Evolutionary conservation across 2,329 filamentous ascomycete species (phyloP).

Genomic region (Karstenula rhodostoma): DNA sequence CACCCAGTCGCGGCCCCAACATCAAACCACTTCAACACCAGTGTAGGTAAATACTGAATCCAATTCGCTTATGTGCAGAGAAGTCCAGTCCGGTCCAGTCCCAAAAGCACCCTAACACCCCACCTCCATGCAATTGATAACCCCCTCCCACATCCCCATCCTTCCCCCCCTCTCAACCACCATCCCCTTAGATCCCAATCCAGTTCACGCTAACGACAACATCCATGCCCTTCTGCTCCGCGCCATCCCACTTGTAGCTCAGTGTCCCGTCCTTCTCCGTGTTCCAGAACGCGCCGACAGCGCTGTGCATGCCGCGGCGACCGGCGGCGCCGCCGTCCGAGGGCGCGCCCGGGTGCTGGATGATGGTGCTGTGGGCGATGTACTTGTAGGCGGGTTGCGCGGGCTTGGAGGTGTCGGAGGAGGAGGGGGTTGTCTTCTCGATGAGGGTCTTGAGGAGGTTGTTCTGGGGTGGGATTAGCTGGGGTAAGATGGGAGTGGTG

Average conservation of each 20-base stretch:
- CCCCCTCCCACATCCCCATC: neutral
- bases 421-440: slow-evolving; percentile 70
- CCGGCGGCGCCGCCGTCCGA: slow-evolving; percentile 70
- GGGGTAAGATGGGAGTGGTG: neutral
- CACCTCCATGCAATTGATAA: neutral
- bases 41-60: neutral
- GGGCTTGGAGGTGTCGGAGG: slow-evolving; percentile 62
- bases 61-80: slow-evolving; percentile 4
- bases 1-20: too few species aligned
- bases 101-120: slow-evolving; percentile 5
- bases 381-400: slow-evolving; percentile 81
- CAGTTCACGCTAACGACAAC: slow-evolving; percentile 69
- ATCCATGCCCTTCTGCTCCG: slow-evolving; percentile 61
- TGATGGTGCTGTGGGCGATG: slow-evolving; percentile 97
- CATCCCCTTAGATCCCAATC: slow-evolving; percentile 61
- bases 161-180: neutral
- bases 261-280: slow-evolving; percentile 90
- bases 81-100: too few species aligned
- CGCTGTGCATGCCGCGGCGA: slow-evolving; percentile 88
- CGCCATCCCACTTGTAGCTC: slow-evolving; percentile 82
- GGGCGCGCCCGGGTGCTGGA: slow-evolving; percentile 75
- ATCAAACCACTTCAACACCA: too few species aligned
- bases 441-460: slow-evolving; percentile 80
- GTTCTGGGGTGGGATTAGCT: slow-evolving; percentile 60
- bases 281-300: slow-evolving; percentile 87